Evolutionary conservation across 2,329 filamentous ascomycete species (phyloP).

Genomic region (Aspergillus sp.): DNA sequence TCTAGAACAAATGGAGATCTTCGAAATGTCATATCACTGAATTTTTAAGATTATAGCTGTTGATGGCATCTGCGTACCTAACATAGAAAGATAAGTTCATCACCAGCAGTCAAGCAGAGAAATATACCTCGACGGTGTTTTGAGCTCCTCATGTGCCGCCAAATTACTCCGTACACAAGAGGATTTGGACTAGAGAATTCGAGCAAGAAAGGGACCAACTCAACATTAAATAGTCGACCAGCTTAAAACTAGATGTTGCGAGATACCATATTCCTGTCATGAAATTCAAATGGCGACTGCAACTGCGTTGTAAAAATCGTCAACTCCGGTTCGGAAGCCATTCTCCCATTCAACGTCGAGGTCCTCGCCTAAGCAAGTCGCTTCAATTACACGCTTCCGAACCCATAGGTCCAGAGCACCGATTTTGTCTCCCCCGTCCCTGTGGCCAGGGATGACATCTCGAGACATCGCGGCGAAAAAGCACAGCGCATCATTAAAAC

Average conservation of each 20-base stretch:
- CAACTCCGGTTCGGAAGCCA: conserved; percentile 37
- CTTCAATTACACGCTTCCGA: conserved; percentile 55
- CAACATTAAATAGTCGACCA: background rate
- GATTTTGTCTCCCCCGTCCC: conserved; percentile 49
- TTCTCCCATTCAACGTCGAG: conserved; percentile 37
- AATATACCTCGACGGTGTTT: background rate
- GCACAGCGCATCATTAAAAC: conserved; percentile 53
- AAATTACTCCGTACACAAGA: background rate
- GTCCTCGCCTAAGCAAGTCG: conserved; percentile 44
- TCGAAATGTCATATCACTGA: background rate
- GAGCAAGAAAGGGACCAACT: too few relatives aligned
- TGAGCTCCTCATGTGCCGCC: background rate
- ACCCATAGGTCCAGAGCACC: conserved; percentile 60
- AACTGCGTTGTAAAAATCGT: conserved; percentile 28
- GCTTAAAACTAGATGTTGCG: background rate
- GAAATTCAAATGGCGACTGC: conserved; percentile 11
- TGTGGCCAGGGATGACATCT: conserved; percentile 30
- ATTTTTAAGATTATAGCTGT: background rate
- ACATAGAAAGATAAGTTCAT: too few relatives aligned
- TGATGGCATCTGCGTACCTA: background rate
- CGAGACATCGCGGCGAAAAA: conserved; percentile 51
- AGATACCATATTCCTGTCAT: background rate
- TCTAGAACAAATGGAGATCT: background rate
- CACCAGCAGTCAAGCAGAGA: background rate
- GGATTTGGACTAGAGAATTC: background rate